Base-by-base conservation (phyloP, 2,329 filamentous ascomycete species). In the Coleophoma eucalyptorum region DNA sequence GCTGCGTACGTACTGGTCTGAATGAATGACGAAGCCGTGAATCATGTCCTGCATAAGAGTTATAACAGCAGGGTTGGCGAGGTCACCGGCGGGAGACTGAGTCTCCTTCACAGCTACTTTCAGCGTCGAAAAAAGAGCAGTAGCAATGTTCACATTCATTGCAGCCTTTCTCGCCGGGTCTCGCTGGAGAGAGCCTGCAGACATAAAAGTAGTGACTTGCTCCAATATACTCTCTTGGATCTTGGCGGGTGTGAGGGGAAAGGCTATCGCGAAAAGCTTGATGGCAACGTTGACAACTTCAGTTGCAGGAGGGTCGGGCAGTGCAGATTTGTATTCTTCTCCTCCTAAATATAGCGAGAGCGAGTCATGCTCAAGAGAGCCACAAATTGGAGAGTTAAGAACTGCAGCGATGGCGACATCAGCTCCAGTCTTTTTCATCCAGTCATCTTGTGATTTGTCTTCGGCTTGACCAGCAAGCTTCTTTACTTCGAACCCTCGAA, bases 191-290 rank as follows among this genome's bases (percentile, higher is more conserved):
- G 81, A 83, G 1, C 84, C 83, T 1, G 91, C 88, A 1, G 90
- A 87, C n/a, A 94, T 76, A 63, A 95, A 96, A 0, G 90, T 94
- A 15, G 89, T 87, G 44, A 97, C 86, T 65, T 99, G 94, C 67
- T 99, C 94, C 10, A 99, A 74, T 44, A 96, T 90, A 64, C 93
- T 97, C 67, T 99, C 94, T 63, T 99, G 94, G 3, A 99, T 89
- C 63, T 93, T 96, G 4, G 90, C 79, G 0, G 89, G 87, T 43
- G 96, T 95, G 10, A 97, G 75, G 3, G 94, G 92, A 51, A 99
- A 85, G 37, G 90, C 89, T 48, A 96, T 89, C 2, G 92, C 90
- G 66, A 99, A 99, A 0, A 97, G 75, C 55, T 94, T 87, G 50
- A 99, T 95, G 1, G 94, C 92, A 63, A 93, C 84, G 64, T 99